A percentile compares a stretch with the other conserved stretches of the same genome.
Conservation (phyloP, 768 basidiomycete genomes). For the Suillus cothurnatus region DNA sequence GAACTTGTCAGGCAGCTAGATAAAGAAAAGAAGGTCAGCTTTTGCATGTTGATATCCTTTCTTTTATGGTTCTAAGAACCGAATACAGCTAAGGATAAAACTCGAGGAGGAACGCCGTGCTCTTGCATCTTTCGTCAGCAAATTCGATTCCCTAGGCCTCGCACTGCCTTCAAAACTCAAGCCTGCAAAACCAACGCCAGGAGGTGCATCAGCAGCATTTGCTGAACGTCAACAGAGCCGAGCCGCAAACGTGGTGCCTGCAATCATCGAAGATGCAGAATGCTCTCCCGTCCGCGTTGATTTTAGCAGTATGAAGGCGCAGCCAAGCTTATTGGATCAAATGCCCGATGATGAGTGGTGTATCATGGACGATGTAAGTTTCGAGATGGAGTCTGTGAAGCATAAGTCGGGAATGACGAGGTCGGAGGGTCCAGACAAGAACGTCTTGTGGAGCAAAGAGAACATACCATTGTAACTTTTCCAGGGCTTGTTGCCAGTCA, state of each 20-base stretch:
- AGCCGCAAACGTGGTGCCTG: constrained; percentile 24
- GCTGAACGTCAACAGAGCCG: constrained; percentile 47
- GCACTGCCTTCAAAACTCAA: constrained; percentile 44
- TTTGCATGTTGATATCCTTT: not conserved
- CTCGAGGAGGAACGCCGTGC: constrained; percentile 80
- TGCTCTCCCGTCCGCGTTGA: constrained; percentile 58
- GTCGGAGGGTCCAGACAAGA: constrained; percentile 33
- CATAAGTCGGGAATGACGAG: constrained; percentile 33
- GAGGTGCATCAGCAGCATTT: constrained; percentile 53
- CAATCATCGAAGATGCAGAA: constrained; percentile 37
- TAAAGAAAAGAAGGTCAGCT: constrained; percentile 69
- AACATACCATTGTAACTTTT: constrained; percentile 19
- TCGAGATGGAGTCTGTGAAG: constrained; percentile 41
- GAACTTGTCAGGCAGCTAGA: constrained; percentile 78
- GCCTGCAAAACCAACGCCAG: constrained; percentile 51
- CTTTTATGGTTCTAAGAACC: not conserved
- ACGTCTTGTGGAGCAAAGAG: constrained; percentile 29
- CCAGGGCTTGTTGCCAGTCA: not conserved
- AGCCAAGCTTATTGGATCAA: constrained; percentile 60
- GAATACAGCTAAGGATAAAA: constrained; percentile 51
- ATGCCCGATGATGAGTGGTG: constrained; percentile 59
- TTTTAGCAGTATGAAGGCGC: constrained; percentile 31
- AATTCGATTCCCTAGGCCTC: constrained; percentile 76
- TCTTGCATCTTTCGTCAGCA: constrained; percentile 77
- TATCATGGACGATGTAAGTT: constrained; percentile 51